phyloP scores from a whole-genome alignment of 2,329 filamentous ascomycete genomes.

The Colletotrichum shisoi region DNA sequence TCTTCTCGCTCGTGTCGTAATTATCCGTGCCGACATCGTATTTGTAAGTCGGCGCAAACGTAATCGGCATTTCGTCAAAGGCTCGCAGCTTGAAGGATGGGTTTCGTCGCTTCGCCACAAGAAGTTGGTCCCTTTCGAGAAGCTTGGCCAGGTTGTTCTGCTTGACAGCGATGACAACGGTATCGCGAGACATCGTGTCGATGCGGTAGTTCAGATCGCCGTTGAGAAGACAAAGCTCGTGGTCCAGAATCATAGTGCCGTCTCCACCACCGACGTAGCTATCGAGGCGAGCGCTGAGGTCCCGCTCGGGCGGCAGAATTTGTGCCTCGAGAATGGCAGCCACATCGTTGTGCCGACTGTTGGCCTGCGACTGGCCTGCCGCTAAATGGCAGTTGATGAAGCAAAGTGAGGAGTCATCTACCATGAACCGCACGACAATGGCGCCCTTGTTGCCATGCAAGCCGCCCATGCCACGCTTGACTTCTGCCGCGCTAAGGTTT shows the following conservation, averaged over 20 bases:
- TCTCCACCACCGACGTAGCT: constrained; percentile 92
- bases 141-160: constrained; percentile 83
- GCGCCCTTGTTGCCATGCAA: constrained; percentile 97
- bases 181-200: constrained; percentile 93
- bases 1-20: constrained; percentile 95
- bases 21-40: constrained; percentile 95
- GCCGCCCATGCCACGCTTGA: constrained; percentile 96
- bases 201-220: constrained; percentile 98
- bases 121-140: constrained; percentile 90
- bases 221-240: constrained; percentile 96
- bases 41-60: constrained; percentile 96
- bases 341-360: constrained; percentile 90
- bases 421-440: constrained; percentile 85
- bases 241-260: constrained; percentile 91
- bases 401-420: constrained; percentile 94
- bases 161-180: constrained; percentile 85
- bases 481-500: constrained; percentile 79
- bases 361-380: constrained; percentile 89
- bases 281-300: constrained; percentile 73
- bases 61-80: constrained; percentile 90
- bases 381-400: constrained; percentile 98
- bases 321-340: constrained; percentile 85
- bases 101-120: constrained; percentile 87
- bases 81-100: constrained; percentile 86
- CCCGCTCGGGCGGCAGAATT: constrained; percentile 75